Percentiles rank a stretch among this genome's conserved stretches.
These are phyloP conservation scores for Dactylonectria macrodidyma DNA, from an alignment of 2,329 filamentous ascomycete species.

Conservation along the genomic window DNA sequence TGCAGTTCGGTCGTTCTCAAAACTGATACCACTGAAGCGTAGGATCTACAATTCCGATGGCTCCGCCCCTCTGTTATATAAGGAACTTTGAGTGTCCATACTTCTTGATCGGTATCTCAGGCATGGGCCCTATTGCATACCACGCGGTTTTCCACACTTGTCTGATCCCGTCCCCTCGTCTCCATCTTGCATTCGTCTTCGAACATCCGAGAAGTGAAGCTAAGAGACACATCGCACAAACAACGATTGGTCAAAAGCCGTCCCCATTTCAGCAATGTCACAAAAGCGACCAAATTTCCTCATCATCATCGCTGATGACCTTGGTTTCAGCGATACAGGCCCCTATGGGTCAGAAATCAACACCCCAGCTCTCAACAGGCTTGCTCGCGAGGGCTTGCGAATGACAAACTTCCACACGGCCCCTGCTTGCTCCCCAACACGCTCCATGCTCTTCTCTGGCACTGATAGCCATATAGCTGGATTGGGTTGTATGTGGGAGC, in stretches of 20 bases:
- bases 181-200: too few relatives aligned
- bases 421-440: slow-evolving; percentile 70
- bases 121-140: too few relatives aligned
- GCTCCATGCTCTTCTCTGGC: slow-evolving; percentile 73
- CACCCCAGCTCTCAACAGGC: slow-evolving; percentile 69
- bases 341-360: slow-evolving; percentile 69
- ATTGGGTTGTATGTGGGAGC: slow-evolving; percentile 59
- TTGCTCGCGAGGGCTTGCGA: slow-evolving; percentile 63
- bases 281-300: slow-evolving; percentile 44
- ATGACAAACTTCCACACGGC: slow-evolving; percentile 73
- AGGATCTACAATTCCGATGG: too few relatives aligned
- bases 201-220: too few relatives aligned
- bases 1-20: too few relatives aligned
- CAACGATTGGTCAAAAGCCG: not conserved
- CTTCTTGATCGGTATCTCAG: too few relatives aligned
- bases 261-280: not conserved
- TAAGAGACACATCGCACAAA: not conserved
- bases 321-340: slow-evolving; percentile 46
- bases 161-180: too few relatives aligned
- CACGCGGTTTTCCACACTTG: too few relatives aligned
- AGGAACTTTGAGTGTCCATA: too few relatives aligned
- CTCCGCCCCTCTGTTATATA: too few relatives aligned
- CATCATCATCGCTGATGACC: slow-evolving; percentile 48
- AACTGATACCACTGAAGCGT: too few relatives aligned
- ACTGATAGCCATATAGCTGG: slow-evolving; percentile 70